A percentile compares a stretch with the other conserved stretches of the same genome.
Evolutionary conservation across 192 early-diverging fungal species (phyloP).

Genomic region (Obelidium mucronatum): DNA sequence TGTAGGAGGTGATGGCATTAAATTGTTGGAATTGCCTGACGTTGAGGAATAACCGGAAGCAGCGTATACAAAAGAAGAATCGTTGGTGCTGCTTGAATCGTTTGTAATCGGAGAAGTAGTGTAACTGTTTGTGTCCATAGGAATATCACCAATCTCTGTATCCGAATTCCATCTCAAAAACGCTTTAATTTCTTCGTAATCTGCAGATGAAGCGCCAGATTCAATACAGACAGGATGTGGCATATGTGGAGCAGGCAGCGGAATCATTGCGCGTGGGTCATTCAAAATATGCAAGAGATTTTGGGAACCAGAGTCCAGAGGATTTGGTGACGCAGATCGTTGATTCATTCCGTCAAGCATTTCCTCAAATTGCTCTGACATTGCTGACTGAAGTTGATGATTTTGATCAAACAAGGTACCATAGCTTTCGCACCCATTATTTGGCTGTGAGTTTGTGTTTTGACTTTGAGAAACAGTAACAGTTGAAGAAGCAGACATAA

Average conservation of each 20-base stretch:
- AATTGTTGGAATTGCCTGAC: not conserved
- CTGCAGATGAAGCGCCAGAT: not conserved
- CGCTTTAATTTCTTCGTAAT: constrained; percentile 28
- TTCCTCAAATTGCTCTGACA: not conserved
- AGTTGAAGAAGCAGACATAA: too few species aligned
- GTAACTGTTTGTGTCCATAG: not conserved
- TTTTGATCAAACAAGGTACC: not conserved
- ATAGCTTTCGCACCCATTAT: too few species aligned
- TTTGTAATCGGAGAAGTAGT: not conserved
- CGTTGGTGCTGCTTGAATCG: not conserved
- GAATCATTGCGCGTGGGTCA: constrained; percentile 7
- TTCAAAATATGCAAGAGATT: constrained; percentile 8
- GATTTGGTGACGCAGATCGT: not conserved
- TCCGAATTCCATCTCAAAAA: constrained; percentile 34
- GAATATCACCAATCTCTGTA: constrained; percentile 16
- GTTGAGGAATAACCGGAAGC: not conserved
- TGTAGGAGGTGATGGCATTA: constrained; percentile 8
- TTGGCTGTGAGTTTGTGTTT: too few species aligned
- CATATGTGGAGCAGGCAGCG: not conserved
- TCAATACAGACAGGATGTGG: not conserved
- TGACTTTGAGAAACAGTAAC: too few species aligned
- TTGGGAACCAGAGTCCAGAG: not conserved
- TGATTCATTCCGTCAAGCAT: constrained; percentile 5
- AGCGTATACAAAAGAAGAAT: not conserved
- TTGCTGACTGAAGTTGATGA: not conserved